These are phyloP conservation scores for Colletotrichum coccodes DNA, from an alignment of 2,329 filamentous ascomycete genomes.

Conservation along the genomic window DNA sequence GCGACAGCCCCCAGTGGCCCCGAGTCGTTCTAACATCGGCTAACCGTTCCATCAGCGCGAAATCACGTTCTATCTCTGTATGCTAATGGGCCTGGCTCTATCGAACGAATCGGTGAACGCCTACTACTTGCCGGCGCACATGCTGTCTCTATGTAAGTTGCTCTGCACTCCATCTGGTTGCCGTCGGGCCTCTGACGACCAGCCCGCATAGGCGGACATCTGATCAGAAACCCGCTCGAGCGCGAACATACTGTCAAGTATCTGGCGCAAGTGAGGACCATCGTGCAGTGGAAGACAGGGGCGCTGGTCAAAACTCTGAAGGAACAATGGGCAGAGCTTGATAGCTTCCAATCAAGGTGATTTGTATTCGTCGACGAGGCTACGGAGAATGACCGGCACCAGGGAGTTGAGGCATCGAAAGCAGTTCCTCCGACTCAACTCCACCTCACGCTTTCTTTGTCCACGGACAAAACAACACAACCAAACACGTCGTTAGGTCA, in stretches of 20 bases:
- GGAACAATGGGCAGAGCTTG: constrained; percentile 24
- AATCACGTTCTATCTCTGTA: constrained; percentile 28
- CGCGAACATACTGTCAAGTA: constrained; percentile 36
- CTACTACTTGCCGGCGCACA: constrained; percentile 36
- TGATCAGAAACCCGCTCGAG: constrained; percentile 16
- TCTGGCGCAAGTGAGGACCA: constrained; percentile 25
- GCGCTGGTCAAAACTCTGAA: constrained; percentile 32
- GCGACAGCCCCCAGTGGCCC: neutral
- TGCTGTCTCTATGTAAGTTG: constrained; percentile 35
- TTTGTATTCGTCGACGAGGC: neutral
- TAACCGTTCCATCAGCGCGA: neutral
- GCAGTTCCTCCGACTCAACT: too few relatives aligned
- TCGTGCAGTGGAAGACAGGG: constrained; percentile 27
- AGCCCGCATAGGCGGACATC: constrained; percentile 2
- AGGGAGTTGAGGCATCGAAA: too few relatives aligned
- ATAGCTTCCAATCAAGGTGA: constrained; percentile 22
- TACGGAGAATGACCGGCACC: neutral
- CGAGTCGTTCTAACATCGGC: too few relatives aligned
- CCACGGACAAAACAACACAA: neutral
- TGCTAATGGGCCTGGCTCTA: constrained; percentile 35
- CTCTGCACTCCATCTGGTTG: neutral
- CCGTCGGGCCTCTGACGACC: neutral
- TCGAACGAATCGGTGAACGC: constrained; percentile 36
- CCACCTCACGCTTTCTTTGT: neutral
- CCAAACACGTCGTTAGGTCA: neutral